phyloP scores from a whole-genome alignment of 2,329 filamentous ascomycete species.

The Diaporthe eres region DNA sequence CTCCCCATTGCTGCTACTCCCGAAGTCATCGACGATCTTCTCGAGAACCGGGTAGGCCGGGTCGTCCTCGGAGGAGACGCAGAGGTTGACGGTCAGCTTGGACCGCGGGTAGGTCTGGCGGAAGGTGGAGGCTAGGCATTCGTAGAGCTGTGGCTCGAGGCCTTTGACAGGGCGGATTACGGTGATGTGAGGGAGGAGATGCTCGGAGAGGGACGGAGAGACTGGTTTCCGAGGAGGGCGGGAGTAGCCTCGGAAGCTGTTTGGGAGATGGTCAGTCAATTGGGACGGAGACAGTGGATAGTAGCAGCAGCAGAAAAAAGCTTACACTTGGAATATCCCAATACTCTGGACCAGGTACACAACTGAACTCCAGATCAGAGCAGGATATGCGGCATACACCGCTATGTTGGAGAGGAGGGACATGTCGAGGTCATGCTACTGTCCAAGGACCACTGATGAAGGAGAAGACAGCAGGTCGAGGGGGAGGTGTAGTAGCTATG shows the following conservation, averaged over 20 bases:
- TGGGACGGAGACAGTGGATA: neutral
- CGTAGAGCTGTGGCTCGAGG: constrained; percentile 89
- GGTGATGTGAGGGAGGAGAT: constrained; percentile 84
- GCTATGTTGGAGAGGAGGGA: constrained; percentile 51
- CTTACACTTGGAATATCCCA: constrained; percentile 69
- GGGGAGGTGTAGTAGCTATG: neutral
- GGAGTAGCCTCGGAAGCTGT: constrained; percentile 69
- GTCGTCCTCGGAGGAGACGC: constrained; percentile 81
- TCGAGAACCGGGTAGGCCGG: constrained; percentile 82
- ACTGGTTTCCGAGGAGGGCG: constrained; percentile 62
- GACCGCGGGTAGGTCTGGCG: constrained; percentile 83
- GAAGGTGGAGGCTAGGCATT: constrained; percentile 91
- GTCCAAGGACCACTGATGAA: constrained; percentile 11
- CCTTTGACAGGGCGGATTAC: constrained; percentile 95
- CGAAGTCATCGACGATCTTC: constrained; percentile 79
- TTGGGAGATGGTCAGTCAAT: constrained; percentile 1
- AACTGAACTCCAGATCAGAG: constrained; percentile 62
- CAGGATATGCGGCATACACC: constrained; percentile 52
- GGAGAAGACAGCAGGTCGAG: constrained; percentile 38
- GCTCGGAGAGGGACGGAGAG: constrained; percentile 63
- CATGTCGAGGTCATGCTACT: constrained; percentile 41
- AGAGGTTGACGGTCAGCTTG: constrained; percentile 85
- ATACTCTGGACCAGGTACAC: constrained; percentile 69
- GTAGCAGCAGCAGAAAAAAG: neutral
- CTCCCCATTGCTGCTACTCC: constrained; percentile 52